These are phyloP conservation scores for Arabidopsis arenosa DNA, from an alignment of 345 rosid genomes.

Conservation along the genomic window DNA sequence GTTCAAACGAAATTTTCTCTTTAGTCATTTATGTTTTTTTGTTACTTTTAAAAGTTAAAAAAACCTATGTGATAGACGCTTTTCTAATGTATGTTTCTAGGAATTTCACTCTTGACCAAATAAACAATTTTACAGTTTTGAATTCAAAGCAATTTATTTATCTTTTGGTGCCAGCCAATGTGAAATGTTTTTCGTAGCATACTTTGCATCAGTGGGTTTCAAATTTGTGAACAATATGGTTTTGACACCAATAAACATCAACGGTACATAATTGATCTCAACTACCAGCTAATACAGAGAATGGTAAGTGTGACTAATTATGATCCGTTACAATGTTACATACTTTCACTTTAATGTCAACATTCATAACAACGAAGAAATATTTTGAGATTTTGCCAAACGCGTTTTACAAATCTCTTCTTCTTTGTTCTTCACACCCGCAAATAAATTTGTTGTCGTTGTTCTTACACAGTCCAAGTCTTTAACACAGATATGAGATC, in stretches of 20 bases:
- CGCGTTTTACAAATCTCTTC: conserved; percentile 15
- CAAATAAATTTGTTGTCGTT: background rate
- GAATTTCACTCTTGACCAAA: conserved; percentile 35
- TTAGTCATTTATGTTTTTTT: conserved; percentile 37
- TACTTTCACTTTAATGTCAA: background rate
- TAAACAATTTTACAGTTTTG: conserved; percentile 34
- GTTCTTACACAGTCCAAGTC: no score
- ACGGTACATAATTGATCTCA: background rate
- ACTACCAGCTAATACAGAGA: background rate
- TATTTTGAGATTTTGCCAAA: conserved; percentile 8
- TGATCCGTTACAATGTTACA: conserved; percentile 14
- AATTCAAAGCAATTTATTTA: conserved; percentile 7
- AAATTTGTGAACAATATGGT: background rate
- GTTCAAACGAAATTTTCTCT: conserved; percentile 26
- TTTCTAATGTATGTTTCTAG: conserved; percentile 42
- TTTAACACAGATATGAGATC: background rate
- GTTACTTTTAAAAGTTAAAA: conserved; percentile 11
- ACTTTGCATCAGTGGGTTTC: background rate
- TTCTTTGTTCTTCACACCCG: background rate
- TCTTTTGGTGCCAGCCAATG: background rate
- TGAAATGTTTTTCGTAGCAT: background rate
- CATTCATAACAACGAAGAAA: background rate
- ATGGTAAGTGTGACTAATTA: background rate
- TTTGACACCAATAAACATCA: background rate
- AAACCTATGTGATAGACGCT: conserved; percentile 31